Evolutionary conservation across 1,284 basidiomycete genomes (phyloP), one percentile per base, ranked within the genome.

Genomic region (Leccinum angustisporum): DNA sequence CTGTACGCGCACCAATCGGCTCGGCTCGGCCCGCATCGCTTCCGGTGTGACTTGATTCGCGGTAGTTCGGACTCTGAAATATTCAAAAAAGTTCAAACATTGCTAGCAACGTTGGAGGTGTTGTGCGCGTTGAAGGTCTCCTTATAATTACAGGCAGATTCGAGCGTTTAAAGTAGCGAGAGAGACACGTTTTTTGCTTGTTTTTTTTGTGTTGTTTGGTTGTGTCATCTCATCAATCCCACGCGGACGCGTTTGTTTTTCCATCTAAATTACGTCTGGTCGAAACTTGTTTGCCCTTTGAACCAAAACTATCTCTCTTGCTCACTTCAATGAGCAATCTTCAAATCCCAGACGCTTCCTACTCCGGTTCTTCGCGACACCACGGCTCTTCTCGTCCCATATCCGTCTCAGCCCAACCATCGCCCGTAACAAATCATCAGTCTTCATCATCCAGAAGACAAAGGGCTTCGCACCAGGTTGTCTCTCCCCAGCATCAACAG

Each of bases 401-500:
- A 31, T 81, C 83, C 5, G 78, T 80, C 50, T 78, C 78, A 8
- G 80, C 79, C 16, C 78, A 83, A 54, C 77, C 82, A 54, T 75
- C 78, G 2, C 71, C 78, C 1, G 70, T 74, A 33, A 56, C 78
- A 10, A 70, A 78, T 10, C 68, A 77, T 38, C 76, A 74, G 54
- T 68, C 78, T 3, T 68, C 81, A 3, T 74, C 79, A 4, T 74
- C 79, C 34, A 78, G 80, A 58, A 79, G 73, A 62, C 77, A 84
- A 68, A 77, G 82, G 46, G 83, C 83, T 3, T 85, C 83, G 2
- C 83, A 85, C 66, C 78, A 77, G 40, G 82, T 84, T 58, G 78
- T 81, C 33, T 79, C 83, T 4, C 73, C 80, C 0, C 79, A 79
- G 5, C 79, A 81, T 54, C 76, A 77, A 48, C 79, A 81, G 4